Evolutionary conservation across 176 grass and related monocot genomes (phyloP), one percentile per base, ranked within the genome.

Genomic region (Aechmea fasciata): DNA sequence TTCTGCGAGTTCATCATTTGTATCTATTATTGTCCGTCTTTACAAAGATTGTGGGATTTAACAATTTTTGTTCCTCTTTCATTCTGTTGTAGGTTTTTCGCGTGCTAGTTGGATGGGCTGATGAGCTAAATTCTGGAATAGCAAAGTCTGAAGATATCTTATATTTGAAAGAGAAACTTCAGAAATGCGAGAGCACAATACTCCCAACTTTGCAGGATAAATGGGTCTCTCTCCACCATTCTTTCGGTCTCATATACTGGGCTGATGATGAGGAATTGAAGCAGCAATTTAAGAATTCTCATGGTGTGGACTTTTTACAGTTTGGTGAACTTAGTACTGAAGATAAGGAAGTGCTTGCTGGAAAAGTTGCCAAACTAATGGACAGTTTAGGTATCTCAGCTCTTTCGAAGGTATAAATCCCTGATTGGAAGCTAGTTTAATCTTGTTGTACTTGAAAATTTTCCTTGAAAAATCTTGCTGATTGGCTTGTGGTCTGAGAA

Each of bases 151-250:
- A 82, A 11, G 77, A 87, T 69, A 52, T 90, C 66, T 74, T 81
- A 66, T 78, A 81, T 69, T 80, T 97, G 65, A 92, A 92, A 78
- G 86, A 83, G 64, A 80, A 81, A 72, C 89, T 97, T 79, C 73
- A 90, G 25, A 92, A 92, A 78, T 75, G 74, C 48, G 93, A 90
- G 75, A 89, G 73, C 52, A 87, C 65, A 68, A 82, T 97, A 67
- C 81, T 97, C 68, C 93, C 93, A 73, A 97, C 89, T 26, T 52
- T 87, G 57, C 64, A 67, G 76, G 89, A 89, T 82, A 97, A 87
- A 81, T 97, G 93, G 93, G 89, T 92, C 47, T 97, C 93, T 13
- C 79, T 97, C 9, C 93, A 97, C 83, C 73, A 83, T 69, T 97
- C 89, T 71, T 97, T 87, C 81, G 89, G 93, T 64, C 81, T 97